Base-by-base conservation (phyloP, 768 basidiomycete genomes). In the Amylocystis lapponica region DNA sequence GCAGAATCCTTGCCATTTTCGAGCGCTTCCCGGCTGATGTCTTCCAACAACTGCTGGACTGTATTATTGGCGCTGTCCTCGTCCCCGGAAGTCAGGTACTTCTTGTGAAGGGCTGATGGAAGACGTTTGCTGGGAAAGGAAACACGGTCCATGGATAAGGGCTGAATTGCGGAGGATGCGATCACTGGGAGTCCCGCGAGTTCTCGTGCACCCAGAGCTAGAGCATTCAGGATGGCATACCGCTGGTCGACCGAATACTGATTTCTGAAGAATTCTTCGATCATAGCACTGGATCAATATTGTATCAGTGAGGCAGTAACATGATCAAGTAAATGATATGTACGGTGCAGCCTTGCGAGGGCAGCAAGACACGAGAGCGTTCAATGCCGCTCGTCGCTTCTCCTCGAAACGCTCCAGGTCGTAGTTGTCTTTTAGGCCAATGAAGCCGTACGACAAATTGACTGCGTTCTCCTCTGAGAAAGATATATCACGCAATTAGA, bases 231-330 rank as follows among this genome's bases (percentile, higher is more conserved):
- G 51, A 93, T 90, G 9, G 79, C 76, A 48, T 78, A 86, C 7
- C 94, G 83, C 53, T 97, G 93, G 23, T 81, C 75, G 14, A 79
- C 76, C 0, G 96, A 94, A 62, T 95, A 96, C 50, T 95, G 90
- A 36, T 86, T 87, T 52, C 83, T 83, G 69, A 98, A 99, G 63
- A 92, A 94, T 56, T 96, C 89, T 59, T 95, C 91, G 40, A 90
- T 81, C 9, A 97, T 68, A 26, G 78, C 74, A 3, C 94, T 96
- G 56, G 9, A 42, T 10, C 13, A 51, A 5, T 8, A 27, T 19
- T 40, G 34, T 14, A 26, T 43, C 17, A 45, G 36, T 36, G 30
- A 29, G 27, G 33, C 14, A 39, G 13, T 16, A 23, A 16, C 5
- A 21, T 16, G 8, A 19, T 20, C 23, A 7, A 39, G 12, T 3